Base-by-base conservation (phyloP, 106 monocot species). In the Acanthochlamys bracteata region DNA sequence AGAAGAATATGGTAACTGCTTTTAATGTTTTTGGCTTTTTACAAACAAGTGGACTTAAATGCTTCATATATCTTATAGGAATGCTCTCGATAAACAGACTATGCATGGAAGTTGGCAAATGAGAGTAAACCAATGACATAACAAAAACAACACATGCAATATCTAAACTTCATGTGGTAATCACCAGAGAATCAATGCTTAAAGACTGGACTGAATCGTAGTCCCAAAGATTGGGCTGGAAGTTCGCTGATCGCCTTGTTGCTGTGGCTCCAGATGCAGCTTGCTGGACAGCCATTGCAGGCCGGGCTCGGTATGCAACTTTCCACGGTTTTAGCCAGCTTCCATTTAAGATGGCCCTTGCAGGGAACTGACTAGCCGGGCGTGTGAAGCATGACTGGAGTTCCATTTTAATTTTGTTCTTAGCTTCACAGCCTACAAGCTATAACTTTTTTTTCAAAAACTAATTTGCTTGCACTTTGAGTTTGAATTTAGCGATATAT, bases 211-310 rank as follows among this genome's bases (percentile, higher is more conserved):
- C 22, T 46, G 25, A n/a, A 15, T 65, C 41, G 25, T 52, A 49
- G 16, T 65, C 65, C 65, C 65, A 65, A 13, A 26, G n/a, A 24
- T 33, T 65, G 24, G 65, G 65, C 49, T 49, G 25, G 65, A 46
- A 65, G 9, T 65, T 52, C 2, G 65, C 65, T 11, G 65, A 65
- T 11, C 65, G 24, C n/a, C 65, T 49, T 25, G 45, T 49, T 11
- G 27, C 15, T 26, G 26, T 27, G 25, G 15, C 59, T 19, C 22
- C 55, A 20, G 55, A 20, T 15, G 55, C n/a, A 2, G 55, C 20
- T 20, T 55, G 55, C 55, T 55, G 55, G 3, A 55, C 22, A 2
- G 7, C 55, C 20, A 55, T 21, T 3, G 55, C 20, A 22, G 20
- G 10, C 55, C 55, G 55, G 7, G 20, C 55, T 20, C 55, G 55